phyloP scores from a whole-genome alignment of 1,139 yeast species.

The Geotrichum bryndzae region DNA sequence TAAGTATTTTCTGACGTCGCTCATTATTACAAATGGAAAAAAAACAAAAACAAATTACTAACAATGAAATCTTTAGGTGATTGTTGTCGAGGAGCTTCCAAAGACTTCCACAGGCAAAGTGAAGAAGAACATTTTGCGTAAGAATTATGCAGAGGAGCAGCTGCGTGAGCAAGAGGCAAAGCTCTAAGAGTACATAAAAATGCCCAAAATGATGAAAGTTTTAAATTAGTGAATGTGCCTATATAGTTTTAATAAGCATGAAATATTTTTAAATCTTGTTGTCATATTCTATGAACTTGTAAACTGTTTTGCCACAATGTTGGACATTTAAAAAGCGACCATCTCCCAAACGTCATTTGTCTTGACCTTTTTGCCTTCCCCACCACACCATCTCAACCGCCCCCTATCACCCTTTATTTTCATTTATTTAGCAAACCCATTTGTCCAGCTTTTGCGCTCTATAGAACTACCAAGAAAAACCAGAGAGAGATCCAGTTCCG shows the following conservation, averaged over 20 bases:
- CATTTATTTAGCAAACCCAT: too few species aligned
- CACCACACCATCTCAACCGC: not conserved
- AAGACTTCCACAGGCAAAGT: conserved; percentile 39
- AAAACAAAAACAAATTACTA: not conserved
- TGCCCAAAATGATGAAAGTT: not conserved
- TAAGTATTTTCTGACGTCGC: conserved; percentile 26
- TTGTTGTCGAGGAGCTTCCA: conserved; percentile 31
- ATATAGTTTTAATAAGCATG: not conserved
- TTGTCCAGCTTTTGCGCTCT: not conserved
- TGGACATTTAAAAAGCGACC: not conserved
- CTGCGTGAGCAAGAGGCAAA: not conserved
- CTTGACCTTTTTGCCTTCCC: not conserved
- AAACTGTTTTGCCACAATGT: not conserved
- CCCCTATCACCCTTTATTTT: not conserved
- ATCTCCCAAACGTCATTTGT: not conserved
- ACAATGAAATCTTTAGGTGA: conserved; percentile 10
- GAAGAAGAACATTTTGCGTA: conserved; percentile 31
- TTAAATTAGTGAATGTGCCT: not conserved
- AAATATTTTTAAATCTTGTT: not conserved
- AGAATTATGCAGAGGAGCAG: not conserved
- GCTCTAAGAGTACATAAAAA: not conserved
- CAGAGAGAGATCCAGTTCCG: not conserved
- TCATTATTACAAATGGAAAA: conserved; percentile 35
- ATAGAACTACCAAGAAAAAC: not conserved
- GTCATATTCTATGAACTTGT: not conserved